These are phyloP conservation scores for Biancaea sappan DNA, from an alignment of 306 rosid genomes.

Conservation along the genomic window DNA sequence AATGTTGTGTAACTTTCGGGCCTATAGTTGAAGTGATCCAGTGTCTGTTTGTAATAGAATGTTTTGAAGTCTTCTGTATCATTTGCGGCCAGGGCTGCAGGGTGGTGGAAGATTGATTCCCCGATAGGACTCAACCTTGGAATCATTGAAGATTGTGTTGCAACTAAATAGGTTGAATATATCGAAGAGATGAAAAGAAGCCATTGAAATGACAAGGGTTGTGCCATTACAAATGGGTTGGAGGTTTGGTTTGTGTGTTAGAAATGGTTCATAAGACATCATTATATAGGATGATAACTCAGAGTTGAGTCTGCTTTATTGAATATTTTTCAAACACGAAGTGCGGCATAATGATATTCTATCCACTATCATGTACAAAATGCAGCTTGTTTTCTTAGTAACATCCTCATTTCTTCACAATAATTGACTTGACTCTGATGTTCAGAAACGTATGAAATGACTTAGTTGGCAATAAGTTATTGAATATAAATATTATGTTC, in stretches of 20 bases:
- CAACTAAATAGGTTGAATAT: slow-evolving; percentile 29
- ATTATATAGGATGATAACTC: background rate
- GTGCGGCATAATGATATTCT: background rate
- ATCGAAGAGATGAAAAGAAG: slow-evolving; percentile 35
- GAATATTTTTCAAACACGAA: background rate
- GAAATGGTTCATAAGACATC: background rate
- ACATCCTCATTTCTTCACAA: background rate
- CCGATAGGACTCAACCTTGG: slow-evolving; percentile 61
- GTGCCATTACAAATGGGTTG: slow-evolving; percentile 28
- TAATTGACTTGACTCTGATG: background rate
- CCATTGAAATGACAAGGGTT: slow-evolving; percentile 5
- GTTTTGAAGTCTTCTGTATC: slow-evolving; percentile 37
- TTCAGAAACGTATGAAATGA: too few relatives aligned
- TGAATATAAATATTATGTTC: too few relatives aligned
- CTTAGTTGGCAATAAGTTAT: too few relatives aligned
- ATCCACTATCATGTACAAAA: background rate
- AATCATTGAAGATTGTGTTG: slow-evolving; percentile 29
- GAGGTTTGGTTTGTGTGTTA: slow-evolving; percentile 1
- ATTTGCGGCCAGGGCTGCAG: background rate
- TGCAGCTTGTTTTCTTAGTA: background rate
- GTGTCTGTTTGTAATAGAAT: slow-evolving; percentile 54
- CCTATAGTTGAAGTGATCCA: slow-evolving; percentile 70
- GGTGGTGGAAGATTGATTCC: slow-evolving; percentile 17
- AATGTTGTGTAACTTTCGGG: slow-evolving; percentile 61
- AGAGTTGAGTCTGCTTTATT: background rate